Conservation (phyloP, 2,329 filamentous ascomycete species). For the Talaromyces sp. region DNA sequence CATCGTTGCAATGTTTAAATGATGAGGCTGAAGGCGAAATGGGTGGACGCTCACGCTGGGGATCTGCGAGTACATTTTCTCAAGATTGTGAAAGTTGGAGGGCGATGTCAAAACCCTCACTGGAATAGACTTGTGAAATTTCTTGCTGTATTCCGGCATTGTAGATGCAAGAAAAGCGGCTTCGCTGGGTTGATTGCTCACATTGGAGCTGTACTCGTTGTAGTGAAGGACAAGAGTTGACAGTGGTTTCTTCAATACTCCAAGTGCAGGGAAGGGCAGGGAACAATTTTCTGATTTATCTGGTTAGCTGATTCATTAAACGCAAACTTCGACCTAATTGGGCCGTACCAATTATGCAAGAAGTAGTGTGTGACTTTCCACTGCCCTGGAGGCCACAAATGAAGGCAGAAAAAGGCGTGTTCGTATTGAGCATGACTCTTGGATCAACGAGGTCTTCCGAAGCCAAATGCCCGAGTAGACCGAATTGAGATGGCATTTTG, state of each 20-base stretch:
- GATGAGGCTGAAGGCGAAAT: slow-evolving; percentile 22
- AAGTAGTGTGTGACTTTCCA: slow-evolving; percentile 60
- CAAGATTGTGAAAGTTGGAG: slow-evolving; percentile 23
- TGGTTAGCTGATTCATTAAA: neutral
- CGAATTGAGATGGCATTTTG: slow-evolving; percentile 18
- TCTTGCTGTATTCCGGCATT: slow-evolving; percentile 18
- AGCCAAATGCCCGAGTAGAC: slow-evolving; percentile 17
- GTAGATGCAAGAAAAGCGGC: slow-evolving; percentile 35
- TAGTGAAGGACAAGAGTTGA: slow-evolving; percentile 57
- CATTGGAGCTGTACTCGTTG: slow-evolving; percentile 43
- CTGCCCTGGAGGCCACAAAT: slow-evolving; percentile 62
- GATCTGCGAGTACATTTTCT: slow-evolving; percentile 24
- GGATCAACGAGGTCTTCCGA: slow-evolving; percentile 17
- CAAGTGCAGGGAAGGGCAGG: slow-evolving; percentile 30
- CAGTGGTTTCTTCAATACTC: slow-evolving; percentile 46
- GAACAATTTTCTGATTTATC: slow-evolving; percentile 18
- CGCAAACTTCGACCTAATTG: too few relatives aligned
- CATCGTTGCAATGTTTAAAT: slow-evolving; percentile 25
- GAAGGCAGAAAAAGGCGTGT: slow-evolving; percentile 37
- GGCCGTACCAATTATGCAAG: slow-evolving; percentile 51
- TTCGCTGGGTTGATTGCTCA: slow-evolving; percentile 47
- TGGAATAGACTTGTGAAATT: slow-evolving; percentile 16
- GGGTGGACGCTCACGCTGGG: slow-evolving; percentile 24
- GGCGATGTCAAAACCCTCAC: slow-evolving; percentile 26
- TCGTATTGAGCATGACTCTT: slow-evolving; percentile 19